Percentiles rank a stretch among this genome's conserved stretches.
Evolutionary conservation across 768 basidiomycete genomes (phyloP).

Genomic region (Boletus bicolor): DNA sequence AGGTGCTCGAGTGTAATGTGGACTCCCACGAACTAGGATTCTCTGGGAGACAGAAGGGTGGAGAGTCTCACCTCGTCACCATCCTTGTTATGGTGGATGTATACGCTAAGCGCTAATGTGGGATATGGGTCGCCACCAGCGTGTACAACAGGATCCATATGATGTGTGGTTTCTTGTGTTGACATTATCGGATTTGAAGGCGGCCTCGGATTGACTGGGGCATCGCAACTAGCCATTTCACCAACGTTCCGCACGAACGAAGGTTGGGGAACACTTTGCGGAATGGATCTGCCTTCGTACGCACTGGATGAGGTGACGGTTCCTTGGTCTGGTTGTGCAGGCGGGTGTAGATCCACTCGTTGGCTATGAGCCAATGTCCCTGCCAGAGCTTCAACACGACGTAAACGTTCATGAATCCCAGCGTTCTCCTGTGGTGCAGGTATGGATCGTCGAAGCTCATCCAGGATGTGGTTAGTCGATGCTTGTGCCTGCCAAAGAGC

Average conservation of each 20-base stretch:
- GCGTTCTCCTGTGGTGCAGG: conserved; percentile 36
- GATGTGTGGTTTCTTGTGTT: neutral
- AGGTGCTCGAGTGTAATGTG: neutral
- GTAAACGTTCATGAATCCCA: conserved; percentile 31
- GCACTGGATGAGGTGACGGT: too few relatives aligned
- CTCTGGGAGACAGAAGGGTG: neutral
- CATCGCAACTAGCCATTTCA: too few relatives aligned
- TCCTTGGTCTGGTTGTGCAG: too few relatives aligned
- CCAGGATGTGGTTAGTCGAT: conserved; percentile 33
- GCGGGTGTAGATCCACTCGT: neutral
- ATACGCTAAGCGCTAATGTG: neutral
- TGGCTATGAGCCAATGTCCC: conserved; percentile 7
- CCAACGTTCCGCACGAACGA: too few relatives aligned
- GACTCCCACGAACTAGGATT: neutral
- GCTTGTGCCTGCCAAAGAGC: conserved; percentile 61
- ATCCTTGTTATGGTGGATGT: neutral
- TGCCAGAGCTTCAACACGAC: conserved; percentile 11
- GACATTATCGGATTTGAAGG: neutral
- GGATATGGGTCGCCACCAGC: neutral
- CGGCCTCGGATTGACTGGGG: too few relatives aligned
- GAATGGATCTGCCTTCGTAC: too few relatives aligned
- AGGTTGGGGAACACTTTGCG: too few relatives aligned
- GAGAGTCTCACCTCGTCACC: neutral
- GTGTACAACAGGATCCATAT: neutral
- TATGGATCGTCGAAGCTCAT: conserved; percentile 42